These are phyloP conservation scores for Leishmania mexicana DNA, from an alignment of 208 protist species.

Conservation along the genomic window DNA sequence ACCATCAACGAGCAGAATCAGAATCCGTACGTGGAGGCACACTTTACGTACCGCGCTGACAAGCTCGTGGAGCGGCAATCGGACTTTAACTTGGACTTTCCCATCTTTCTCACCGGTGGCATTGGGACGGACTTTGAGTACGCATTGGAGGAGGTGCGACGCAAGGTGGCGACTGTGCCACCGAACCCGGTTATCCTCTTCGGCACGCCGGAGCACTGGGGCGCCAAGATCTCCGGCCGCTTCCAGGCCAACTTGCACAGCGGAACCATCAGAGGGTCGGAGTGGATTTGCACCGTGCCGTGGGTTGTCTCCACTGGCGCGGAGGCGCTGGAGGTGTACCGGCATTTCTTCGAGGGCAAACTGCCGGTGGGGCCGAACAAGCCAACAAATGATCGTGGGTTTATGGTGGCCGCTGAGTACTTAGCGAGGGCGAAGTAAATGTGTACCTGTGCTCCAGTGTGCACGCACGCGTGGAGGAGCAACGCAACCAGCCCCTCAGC, in stretches of 20 bases:
- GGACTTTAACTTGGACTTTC: conserved; percentile 94
- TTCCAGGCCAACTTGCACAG: conserved; percentile 76
- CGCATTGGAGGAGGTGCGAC: conserved; percentile 92
- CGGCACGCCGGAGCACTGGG: conserved; percentile 77
- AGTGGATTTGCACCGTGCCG: conserved; percentile 92
- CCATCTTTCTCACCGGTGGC: conserved; percentile 91
- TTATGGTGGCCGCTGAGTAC: conserved; percentile 85
- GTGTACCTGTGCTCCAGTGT: neutral
- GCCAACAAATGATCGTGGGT: conserved; percentile 80
- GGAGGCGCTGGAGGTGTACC: conserved; percentile 90
- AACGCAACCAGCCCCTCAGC: neutral
- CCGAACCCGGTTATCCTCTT: conserved; percentile 90
- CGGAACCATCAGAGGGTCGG: conserved; percentile 91
- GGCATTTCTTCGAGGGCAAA: conserved; percentile 77
- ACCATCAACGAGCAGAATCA: conserved; percentile 94
- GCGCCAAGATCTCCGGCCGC: conserved; percentile 76
- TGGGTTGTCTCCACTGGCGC: conserved; percentile 85
- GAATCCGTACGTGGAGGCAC: conserved; percentile 92
- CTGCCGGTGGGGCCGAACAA: conserved; percentile 76
- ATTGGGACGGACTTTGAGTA: conserved; percentile 96
- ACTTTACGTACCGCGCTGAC: conserved; percentile 91
- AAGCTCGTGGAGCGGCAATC: conserved; percentile 94
- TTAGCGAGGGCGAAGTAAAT: conserved; percentile 35
- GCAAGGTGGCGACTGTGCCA: conserved; percentile 90
- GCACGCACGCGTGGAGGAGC: neutral